Conservation (phyloP, 2,329 filamentous ascomycete genomes). For the Xylariaceae sp. region DNA sequence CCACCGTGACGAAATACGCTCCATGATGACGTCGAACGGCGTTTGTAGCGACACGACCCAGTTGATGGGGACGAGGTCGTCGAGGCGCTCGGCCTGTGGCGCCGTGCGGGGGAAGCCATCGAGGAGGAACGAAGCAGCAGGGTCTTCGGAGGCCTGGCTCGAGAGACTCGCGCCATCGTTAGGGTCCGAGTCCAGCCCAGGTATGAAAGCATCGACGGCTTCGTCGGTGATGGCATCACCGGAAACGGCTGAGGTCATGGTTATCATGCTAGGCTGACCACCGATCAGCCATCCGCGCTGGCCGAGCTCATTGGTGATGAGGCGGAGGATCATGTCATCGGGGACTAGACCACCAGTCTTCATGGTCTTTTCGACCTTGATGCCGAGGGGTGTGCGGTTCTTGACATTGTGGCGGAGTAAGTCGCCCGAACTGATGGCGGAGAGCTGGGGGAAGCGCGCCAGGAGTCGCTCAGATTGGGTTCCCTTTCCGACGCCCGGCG, state of each 20-base stretch:
- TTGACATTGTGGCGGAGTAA: slow-evolving; percentile 90
- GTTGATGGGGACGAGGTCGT: slow-evolving; percentile 86
- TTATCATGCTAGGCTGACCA: slow-evolving; percentile 47
- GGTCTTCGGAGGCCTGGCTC: slow-evolving; percentile 57
- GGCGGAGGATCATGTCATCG: slow-evolving; percentile 83
- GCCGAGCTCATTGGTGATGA: slow-evolving; percentile 86
- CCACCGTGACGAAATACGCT: slow-evolving; percentile 88
- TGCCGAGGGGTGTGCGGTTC: slow-evolving; percentile 78
- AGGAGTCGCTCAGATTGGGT: slow-evolving; percentile 91
- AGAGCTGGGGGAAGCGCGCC: slow-evolving; percentile 79
- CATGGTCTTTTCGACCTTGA: slow-evolving; percentile 87
- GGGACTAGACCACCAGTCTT: slow-evolving; percentile 85
- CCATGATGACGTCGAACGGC: slow-evolving; percentile 79
- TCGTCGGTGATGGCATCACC: slow-evolving; percentile 28
- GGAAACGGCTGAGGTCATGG: slow-evolving; percentile 43
- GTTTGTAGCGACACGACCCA: slow-evolving; percentile 84
- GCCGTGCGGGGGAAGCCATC: slow-evolving; percentile 94
- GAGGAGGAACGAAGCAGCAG: slow-evolving; percentile 84
- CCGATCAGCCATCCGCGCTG: slow-evolving; percentile 76
- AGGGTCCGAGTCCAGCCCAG: slow-evolving; percentile 37
- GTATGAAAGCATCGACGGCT: slow-evolving; percentile 37
- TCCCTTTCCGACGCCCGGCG: slow-evolving; percentile 95
- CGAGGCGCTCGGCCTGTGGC: slow-evolving; percentile 71
- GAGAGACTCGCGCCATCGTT: slow-evolving; percentile 35
- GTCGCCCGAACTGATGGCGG: slow-evolving; percentile 91